phyloP scores from a whole-genome alignment of 2,329 filamentous ascomycete genomes.

The Parasarocladium wereldwijsianum region DNA sequence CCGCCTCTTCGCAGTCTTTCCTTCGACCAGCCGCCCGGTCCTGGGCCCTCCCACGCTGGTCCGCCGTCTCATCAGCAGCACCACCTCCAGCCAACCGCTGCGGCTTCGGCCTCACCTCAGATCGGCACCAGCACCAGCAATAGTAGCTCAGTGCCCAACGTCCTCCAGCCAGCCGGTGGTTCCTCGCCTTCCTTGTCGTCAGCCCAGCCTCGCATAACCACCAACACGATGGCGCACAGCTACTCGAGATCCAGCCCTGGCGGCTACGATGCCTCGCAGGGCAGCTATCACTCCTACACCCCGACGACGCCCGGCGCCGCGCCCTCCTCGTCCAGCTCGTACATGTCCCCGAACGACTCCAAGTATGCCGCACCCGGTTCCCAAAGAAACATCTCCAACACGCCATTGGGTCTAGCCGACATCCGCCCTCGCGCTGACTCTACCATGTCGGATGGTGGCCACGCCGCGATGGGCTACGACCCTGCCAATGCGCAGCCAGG shows the following conservation, averaged over 20 bases:
- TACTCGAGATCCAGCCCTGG: slow-evolving; percentile 80
- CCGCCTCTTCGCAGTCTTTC: too few relatives aligned
- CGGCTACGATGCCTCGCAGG: slow-evolving; percentile 36
- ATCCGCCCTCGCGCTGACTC: slow-evolving; percentile 81
- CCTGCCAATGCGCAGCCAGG: slow-evolving; percentile 47
- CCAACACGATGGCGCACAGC: slow-evolving; percentile 49
- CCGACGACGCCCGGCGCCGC: slow-evolving; percentile 48
- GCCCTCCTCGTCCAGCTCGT: slow-evolving; percentile 38
- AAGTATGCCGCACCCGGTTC: slow-evolving; percentile 42
- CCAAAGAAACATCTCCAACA: slow-evolving; percentile 59
- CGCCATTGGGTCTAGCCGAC: slow-evolving; percentile 79
- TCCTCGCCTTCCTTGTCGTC: slow-evolving; percentile 21
- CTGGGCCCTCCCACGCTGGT: too few relatives aligned
- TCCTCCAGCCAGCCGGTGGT: slow-evolving; percentile 39
- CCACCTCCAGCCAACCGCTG: too few relatives aligned
- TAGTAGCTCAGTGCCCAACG: slow-evolving; percentile 33
- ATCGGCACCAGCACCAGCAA: slow-evolving; percentile 5
- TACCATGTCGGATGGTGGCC: slow-evolving; percentile 56
- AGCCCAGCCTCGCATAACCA: slow-evolving; percentile 16
- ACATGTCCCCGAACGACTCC: slow-evolving; percentile 40
- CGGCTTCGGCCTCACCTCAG: too few relatives aligned
- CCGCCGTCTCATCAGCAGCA: too few relatives aligned
- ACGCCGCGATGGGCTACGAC: slow-evolving; percentile 50
- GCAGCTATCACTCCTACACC: slow-evolving; percentile 40
- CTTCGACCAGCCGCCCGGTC: too few relatives aligned